phyloP scores from a whole-genome alignment of 2,329 filamentous ascomycete genomes.

The Colletotrichum spinosum region DNA sequence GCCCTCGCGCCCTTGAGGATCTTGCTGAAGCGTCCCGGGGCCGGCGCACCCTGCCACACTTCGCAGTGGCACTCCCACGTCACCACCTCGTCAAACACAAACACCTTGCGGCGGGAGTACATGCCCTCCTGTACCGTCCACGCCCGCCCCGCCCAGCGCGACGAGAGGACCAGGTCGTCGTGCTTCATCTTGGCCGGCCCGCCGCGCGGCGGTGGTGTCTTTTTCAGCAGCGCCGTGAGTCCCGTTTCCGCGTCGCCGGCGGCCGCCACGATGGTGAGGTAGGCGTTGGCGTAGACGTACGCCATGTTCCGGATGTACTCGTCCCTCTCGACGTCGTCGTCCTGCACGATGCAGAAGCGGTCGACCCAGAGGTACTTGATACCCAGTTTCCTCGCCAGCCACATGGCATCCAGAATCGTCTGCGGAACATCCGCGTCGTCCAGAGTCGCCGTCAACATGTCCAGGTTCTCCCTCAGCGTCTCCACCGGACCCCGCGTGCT shows the following conservation, averaged over 20 bases:
- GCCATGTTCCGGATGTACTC: conserved; percentile 58
- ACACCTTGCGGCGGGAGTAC: conserved; percentile 56
- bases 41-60: conserved; percentile 48
- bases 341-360: conserved; percentile 58
- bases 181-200: conserved; percentile 46
- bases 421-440: conserved; percentile 52
- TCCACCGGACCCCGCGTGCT: conserved; percentile 40
- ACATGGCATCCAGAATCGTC: conserved; percentile 58
- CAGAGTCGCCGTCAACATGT: conserved; percentile 49
- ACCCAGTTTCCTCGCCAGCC: conserved; percentile 56
- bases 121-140: conserved; percentile 59
- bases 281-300: conserved; percentile 57
- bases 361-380: conserved; percentile 60
- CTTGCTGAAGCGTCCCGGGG: conserved; percentile 40
- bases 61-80: conserved; percentile 61
- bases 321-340: conserved; percentile 53
- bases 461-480: conserved; percentile 51
- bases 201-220: conserved; percentile 41
- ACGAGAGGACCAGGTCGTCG: conserved; percentile 52
- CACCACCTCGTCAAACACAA: conserved; percentile 56
- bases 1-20: conserved; percentile 35
- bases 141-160: conserved; percentile 53
- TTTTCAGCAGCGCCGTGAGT: conserved; percentile 40
- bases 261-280: conserved; percentile 57
- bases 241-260: conserved; percentile 54